Percentiles rank a stretch among this genome's conserved stretches.
Conservation (phyloP, 305 asterid species). For the Solanum hybrid region DNA sequence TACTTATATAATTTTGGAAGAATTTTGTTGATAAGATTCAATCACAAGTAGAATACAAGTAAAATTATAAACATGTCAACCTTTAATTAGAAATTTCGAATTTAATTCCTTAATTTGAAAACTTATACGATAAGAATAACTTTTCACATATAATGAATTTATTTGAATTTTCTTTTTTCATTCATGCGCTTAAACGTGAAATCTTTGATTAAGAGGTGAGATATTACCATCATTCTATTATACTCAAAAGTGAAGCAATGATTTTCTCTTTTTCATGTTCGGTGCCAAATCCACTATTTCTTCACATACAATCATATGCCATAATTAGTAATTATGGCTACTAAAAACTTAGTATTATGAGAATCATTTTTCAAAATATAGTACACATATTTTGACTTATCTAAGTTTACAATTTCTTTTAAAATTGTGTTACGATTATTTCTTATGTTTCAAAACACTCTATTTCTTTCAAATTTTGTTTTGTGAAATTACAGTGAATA, state of each 20-base stretch:
- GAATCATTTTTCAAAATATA: neutral
- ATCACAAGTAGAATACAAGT: neutral
- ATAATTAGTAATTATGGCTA: neutral
- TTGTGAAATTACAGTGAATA: no score
- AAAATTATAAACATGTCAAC: neutral
- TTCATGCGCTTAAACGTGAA: fast-evolving
- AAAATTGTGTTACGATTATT: neutral
- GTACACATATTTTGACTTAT: neutral
- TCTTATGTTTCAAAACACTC: neutral
- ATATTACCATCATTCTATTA: neutral
- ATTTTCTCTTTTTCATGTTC: neutral
- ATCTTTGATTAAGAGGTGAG: neutral
- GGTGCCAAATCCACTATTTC: neutral
- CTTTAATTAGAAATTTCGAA: neutral
- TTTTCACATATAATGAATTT: neutral
- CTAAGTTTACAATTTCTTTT: neutral
- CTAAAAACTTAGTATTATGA: neutral
- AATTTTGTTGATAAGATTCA: neutral
- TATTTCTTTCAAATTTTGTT: fast-evolving
- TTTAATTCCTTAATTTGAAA: neutral
- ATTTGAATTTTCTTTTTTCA: neutral
- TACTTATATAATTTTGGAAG: neutral
- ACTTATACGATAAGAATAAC: neutral
- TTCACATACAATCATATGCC: neutral
- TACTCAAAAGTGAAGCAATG: neutral